Evolutionary conservation across 2,329 filamentous ascomycete genomes (phyloP).

Genomic region (Claviceps quebecensis): DNA sequence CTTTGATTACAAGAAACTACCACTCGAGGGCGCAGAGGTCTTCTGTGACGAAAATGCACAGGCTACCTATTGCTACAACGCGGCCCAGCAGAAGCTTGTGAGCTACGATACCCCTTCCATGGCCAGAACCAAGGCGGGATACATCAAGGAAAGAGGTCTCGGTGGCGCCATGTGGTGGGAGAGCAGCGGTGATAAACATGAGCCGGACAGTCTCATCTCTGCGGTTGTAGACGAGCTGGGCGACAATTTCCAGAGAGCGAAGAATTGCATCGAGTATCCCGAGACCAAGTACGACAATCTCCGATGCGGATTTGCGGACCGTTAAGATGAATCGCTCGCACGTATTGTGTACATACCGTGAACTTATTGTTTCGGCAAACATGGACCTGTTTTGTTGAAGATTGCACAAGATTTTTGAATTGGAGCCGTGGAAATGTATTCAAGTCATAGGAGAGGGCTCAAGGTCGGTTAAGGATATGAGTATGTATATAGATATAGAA

Average conservation of each 20-base stretch:
- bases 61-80: constrained; percentile 68
- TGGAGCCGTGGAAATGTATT: too few relatives aligned
- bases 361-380: too few relatives aligned
- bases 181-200: constrained; percentile 60
- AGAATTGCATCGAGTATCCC: constrained; percentile 51
- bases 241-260: constrained; percentile 36
- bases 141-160: constrained; percentile 50
- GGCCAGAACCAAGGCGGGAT: constrained; percentile 56
- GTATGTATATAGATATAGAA: too few relatives aligned
- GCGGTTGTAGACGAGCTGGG: constrained; percentile 48
- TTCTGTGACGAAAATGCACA: constrained; percentile 46
- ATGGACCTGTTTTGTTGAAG: too few relatives aligned
- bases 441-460: too few relatives aligned
- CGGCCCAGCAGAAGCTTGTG: constrained; percentile 49
- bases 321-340: constrained; percentile 11
- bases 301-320: constrained; percentile 38
- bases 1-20: constrained; percentile 80
- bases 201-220: constrained; percentile 52
- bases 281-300: constrained; percentile 59
- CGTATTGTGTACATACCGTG: too few relatives aligned
- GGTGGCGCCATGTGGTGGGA: constrained; percentile 99
- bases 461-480: too few relatives aligned
- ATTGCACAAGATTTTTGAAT: too few relatives aligned
- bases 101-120: constrained; percentile 63
- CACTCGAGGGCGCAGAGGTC: constrained; percentile 52